phyloP scores from a whole-genome alignment of 2,329 filamentous ascomycete species.

The Fusarium sp. region DNA sequence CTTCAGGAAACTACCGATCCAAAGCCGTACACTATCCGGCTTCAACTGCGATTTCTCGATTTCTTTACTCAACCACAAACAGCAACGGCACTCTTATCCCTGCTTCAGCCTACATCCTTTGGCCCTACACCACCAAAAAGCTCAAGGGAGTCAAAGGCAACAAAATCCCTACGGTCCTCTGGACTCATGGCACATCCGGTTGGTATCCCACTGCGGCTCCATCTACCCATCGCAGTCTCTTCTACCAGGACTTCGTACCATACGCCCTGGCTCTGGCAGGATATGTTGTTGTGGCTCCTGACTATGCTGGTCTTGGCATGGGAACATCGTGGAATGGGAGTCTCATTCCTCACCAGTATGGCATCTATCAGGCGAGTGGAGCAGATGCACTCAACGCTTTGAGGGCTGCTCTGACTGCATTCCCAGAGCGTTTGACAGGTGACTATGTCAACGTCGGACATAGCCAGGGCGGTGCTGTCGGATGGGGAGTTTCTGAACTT shows the following conservation, averaged over 20 bases:
- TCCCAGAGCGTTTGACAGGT: not conserved
- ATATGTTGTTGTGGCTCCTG: conserved; percentile 18
- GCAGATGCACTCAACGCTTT: not conserved
- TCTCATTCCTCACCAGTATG: not conserved
- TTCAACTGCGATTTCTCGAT: not conserved
- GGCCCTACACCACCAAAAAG: not conserved
- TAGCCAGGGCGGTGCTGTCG: not conserved
- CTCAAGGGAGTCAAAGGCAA: too few relatives aligned
- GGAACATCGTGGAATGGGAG: not conserved
- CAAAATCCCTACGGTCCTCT: not conserved
- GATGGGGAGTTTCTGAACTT: not conserved
- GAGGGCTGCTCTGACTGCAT: not conserved
- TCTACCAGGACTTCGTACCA: not conserved
- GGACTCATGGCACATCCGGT: not conserved
- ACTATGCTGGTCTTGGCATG: conserved; percentile 22
- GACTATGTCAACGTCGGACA: not conserved
- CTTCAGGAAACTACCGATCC: not conserved
- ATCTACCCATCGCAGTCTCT: not conserved
- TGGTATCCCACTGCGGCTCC: not conserved
- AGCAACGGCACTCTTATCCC: not conserved
- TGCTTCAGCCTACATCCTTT: conserved; percentile 7
- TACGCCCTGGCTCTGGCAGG: conserved; percentile 8
- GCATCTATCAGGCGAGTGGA: not conserved
- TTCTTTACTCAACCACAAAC: not conserved
- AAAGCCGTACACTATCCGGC: not conserved